phyloP scores from a whole-genome alignment of 176 grass and related monocot genomes.

The Carex scoparia region DNA sequence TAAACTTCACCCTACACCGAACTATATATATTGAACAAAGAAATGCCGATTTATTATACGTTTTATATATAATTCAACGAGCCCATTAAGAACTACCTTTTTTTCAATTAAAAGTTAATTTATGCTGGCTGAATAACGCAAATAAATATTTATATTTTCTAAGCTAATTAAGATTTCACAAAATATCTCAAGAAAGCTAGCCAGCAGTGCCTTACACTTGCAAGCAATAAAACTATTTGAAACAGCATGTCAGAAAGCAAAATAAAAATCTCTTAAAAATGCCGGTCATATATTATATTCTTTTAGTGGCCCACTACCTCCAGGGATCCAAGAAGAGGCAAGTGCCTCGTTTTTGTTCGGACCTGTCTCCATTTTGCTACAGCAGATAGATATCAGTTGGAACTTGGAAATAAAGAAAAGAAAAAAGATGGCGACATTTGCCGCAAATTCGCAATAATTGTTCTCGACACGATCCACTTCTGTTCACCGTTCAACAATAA shows the following conservation, averaged over 20 bases:
- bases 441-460: not conserved
- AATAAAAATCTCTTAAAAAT: not conserved
- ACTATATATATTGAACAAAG: too few species aligned
- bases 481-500: conserved; percentile 5
- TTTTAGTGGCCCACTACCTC: not conserved
- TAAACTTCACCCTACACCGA: too few species aligned
- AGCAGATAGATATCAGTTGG: not conserved
- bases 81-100: too few species aligned
- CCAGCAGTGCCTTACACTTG: not conserved
- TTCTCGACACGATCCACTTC: not conserved
- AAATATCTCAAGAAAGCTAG: not conserved
- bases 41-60: too few species aligned
- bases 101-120: too few species aligned
- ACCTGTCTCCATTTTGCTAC: not conserved
- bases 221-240: not conserved
- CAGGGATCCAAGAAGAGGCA: not conserved
- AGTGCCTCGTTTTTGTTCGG: not conserved
- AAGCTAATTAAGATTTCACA: not conserved
- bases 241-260: not conserved
- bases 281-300: conserved; percentile 6
- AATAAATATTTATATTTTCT: not conserved
- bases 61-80: too few species aligned
- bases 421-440: not conserved
- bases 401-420: not conserved
- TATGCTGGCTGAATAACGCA: not conserved